A percentile compares a stretch with the other conserved stretches of the same genome.
These are phyloP conservation scores for Suhomyces sp. DNA, from an alignment of 805 yeast genomes.

Conservation along the genomic window DNA sequence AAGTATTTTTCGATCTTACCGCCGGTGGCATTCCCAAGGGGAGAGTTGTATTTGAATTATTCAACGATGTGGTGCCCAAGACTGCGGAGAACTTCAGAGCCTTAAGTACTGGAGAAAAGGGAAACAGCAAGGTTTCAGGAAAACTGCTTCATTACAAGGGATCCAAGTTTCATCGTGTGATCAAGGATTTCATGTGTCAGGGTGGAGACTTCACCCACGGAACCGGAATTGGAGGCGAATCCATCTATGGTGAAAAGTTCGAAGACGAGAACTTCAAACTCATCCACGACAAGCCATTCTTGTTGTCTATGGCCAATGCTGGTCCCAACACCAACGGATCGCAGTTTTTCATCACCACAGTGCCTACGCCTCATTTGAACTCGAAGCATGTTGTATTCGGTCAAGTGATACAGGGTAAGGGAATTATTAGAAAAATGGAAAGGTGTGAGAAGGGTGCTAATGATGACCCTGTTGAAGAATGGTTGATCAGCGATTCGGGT, in stretches of 20 bases:
- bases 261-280: constrained; percentile 85
- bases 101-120: constrained; percentile 86
- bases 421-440: constrained; percentile 77
- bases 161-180: constrained; percentile 90
- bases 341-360: constrained; percentile 92
- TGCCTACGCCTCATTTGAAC: constrained; percentile 89
- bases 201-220: constrained; percentile 75
- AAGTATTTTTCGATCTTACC: constrained; percentile 75
- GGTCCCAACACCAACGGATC: constrained; percentile 96
- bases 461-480: constrained; percentile 72
- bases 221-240: constrained; percentile 44
- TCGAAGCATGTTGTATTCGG: constrained; percentile 98
- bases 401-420: constrained; percentile 76
- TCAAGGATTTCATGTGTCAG: constrained; percentile 86
- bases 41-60: constrained; percentile 75
- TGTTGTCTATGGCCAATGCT: constrained; percentile 95
- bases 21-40: constrained; percentile 72
- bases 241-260: constrained; percentile 53
- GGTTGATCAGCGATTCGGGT: constrained; percentile 78
- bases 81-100: constrained; percentile 90
- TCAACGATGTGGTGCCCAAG: constrained; percentile 72
- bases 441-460: constrained; percentile 58
- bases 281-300: constrained; percentile 79
- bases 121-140: constrained; percentile 53
- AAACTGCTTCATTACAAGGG: constrained; percentile 74